phyloP scores from a whole-genome alignment of 441 rosid genomes.

The Theobroma grandiflorum region DNA sequence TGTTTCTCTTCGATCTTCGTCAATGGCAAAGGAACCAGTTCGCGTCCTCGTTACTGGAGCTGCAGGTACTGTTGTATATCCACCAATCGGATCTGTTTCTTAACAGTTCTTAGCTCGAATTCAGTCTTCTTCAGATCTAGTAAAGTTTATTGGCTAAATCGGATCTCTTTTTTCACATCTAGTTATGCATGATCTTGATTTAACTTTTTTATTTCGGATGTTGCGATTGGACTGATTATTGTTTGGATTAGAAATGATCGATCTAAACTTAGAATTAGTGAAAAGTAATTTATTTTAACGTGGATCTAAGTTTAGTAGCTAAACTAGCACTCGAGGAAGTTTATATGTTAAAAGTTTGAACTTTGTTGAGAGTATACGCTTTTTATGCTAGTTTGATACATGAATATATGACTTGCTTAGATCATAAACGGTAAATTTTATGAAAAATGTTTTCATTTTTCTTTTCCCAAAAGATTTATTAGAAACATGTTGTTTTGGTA shows the following conservation, averaged over 20 bases:
- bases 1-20: conserved; percentile 29
- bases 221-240: not conserved
- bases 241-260: not conserved
- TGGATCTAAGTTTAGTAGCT: conserved; percentile 1
- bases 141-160: not conserved
- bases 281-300: not conserved
- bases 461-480: not conserved
- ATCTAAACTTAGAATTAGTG: not conserved
- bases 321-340: not conserved
- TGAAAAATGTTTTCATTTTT: not conserved
- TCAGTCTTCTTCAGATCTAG: conserved; percentile 19
- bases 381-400: not conserved
- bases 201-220: not conserved
- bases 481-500: not conserved
- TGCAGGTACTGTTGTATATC: conserved; percentile 60
- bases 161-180: not conserved
- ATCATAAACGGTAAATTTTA: not conserved
- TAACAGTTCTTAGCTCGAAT: not conserved
- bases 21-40: conserved; percentile 87
- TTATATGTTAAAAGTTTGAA: not conserved
- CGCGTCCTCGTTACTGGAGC: conserved; percentile 96
- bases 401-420: not conserved
- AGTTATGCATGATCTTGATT: not conserved
- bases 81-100: conserved; percentile 27
- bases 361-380: not conserved